Evolutionary conservation across 257 asterid genomes (phyloP).

Genomic region (Salvia rosmarinus): DNA sequence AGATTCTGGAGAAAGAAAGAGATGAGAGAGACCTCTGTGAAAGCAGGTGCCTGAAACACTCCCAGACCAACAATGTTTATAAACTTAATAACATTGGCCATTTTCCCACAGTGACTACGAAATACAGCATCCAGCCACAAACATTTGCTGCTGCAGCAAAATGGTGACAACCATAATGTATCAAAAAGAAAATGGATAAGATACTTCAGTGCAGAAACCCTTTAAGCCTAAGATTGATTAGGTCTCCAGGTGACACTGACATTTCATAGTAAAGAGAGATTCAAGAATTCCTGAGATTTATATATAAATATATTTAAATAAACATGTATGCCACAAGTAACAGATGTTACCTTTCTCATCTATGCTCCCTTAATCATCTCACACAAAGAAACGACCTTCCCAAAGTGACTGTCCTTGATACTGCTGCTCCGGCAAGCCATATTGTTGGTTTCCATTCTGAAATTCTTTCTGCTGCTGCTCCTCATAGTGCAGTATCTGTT

Average conservation of each 20-base stretch:
- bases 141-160: constrained; percentile 51
- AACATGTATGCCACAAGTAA: not conserved
- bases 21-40: constrained; percentile 52
- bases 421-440: constrained; percentile 60
- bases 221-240: not conserved
- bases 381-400: constrained; percentile 74
- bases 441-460: constrained; percentile 61
- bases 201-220: not conserved
- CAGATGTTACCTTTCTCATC: constrained; percentile 48
- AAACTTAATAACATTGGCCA: constrained; percentile 72
- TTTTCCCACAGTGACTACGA: constrained; percentile 61
- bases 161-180: constrained; percentile 45
- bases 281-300: not conserved
- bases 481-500: constrained; percentile 53
- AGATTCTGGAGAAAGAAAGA: not conserved
- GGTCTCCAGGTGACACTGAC: not conserved
- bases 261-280: not conserved
- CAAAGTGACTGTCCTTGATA: constrained; percentile 78
- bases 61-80: constrained; percentile 82
- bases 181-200: constrained; percentile 16
- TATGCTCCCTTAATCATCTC: constrained; percentile 53
- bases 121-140: constrained; percentile 58
- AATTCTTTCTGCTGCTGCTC: constrained; percentile 71
- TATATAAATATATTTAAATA: not conserved
- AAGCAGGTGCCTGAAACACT: constrained; percentile 80